Evolutionary conservation across 495 filamentous ascomycete genomes (phyloP), one percentile per base, ranked within the genome.

Genomic region (Trichoderma gamsii): DNA sequence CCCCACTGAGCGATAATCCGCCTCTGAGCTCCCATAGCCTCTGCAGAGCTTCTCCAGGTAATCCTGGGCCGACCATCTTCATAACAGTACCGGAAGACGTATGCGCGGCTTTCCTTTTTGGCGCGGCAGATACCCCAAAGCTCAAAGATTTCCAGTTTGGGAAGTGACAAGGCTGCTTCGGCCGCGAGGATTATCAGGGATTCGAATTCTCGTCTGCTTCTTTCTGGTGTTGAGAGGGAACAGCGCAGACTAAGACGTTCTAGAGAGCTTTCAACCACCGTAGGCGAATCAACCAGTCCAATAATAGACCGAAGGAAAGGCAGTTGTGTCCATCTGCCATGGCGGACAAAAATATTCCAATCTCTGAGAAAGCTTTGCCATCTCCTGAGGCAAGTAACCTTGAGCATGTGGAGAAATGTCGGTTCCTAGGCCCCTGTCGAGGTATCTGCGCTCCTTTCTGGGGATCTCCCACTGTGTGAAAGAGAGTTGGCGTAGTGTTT

Each of bases 281-380:
- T 12, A 13, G 59, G 59, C 29, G 59, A 63, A 6, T 63, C 35
- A 8, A 15, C 59, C 25, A 32, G 59, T 32, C 32, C 59, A 29
- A 63, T 63, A n/a, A 63, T 63, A 63, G 27, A 63, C 59, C 25
- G 59, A 63, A 63, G 23, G 32, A 63, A 63, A 21, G 59, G 21
- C 8, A n/a, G 23, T 21, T 29, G 59, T 32, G 25, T 63, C 59
- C 59, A 63, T 63, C 59, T 63, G 59, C 59, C 59, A 32, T 16
- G 59, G 59, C 18, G 59, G 59, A 1, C 59, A 63, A 5, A 63
- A 12, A 2, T n/a, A 5, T 21, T 63, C 59, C 8, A 63, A 25
- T 63, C 23, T 27, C 29, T 63, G 59, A 41, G 59, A 63, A 15
- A 63, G 3, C 59, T 12, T 63, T 63, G 59, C 59, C 59, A 63